These are phyloP conservation scores for Alternaria gaisen DNA, from an alignment of 2,329 filamentous ascomycete genomes.

Conservation along the genomic window DNA sequence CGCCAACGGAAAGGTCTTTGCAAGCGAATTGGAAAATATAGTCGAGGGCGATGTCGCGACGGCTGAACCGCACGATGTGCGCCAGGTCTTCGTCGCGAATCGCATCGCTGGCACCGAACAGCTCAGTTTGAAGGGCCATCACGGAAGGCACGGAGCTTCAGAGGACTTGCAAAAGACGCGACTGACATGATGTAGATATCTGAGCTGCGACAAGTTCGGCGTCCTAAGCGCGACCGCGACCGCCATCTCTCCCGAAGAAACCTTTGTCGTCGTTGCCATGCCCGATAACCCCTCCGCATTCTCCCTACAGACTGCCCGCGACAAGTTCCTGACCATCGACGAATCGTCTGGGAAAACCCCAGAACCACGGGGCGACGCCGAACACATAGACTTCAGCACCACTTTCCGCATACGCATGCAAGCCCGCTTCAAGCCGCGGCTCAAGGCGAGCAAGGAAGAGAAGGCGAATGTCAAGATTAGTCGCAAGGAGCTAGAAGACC, in stretches of 20 bases:
- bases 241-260: conserved; percentile 84
- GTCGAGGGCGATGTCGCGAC: conserved; percentile 82
- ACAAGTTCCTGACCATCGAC: conserved; percentile 72
- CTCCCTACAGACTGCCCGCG: conserved; percentile 75
- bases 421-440: conserved; percentile 86
- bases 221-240: conserved; percentile 78
- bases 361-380: conserved; percentile 80
- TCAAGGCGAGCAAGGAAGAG: conserved; percentile 82
- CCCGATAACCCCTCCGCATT: conserved; percentile 75
- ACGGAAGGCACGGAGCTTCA: conserved; percentile 71
- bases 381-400: conserved; percentile 72
- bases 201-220: conserved; percentile 86
- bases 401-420: conserved; percentile 90
- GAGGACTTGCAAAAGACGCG: neutral
- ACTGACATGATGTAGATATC: conserved; percentile 65
- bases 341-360: conserved; percentile 53
- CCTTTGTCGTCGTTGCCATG: conserved; percentile 72
- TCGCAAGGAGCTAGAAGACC: conserved; percentile 82
- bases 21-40: conserved; percentile 83
- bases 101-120: conserved; percentile 81
- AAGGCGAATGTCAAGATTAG: conserved; percentile 87
- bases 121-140: conserved; percentile 87
- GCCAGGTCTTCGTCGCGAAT: conserved; percentile 94
- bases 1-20: conserved; percentile 84
- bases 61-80: conserved; percentile 93